phyloP scores from a whole-genome alignment of 1,139 yeast genomes.

The Ogataea hybrid region DNA sequence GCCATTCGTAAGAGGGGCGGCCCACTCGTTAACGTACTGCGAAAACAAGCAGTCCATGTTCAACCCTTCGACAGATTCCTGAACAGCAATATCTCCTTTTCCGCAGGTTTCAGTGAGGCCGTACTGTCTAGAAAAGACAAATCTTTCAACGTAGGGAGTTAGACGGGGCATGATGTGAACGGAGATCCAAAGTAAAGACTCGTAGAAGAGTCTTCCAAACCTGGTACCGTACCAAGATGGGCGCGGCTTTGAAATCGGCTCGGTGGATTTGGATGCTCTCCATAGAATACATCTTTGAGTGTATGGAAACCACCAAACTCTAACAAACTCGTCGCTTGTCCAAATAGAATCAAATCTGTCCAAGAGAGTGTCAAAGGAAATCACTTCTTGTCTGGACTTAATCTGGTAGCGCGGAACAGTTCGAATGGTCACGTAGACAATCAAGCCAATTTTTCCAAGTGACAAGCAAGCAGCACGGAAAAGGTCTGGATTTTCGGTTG shows the following conservation, averaged over 20 bases:
- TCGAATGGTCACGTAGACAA: slow-evolving; percentile 84
- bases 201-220: slow-evolving; percentile 76
- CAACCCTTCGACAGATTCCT: slow-evolving; percentile 79
- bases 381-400: slow-evolving; percentile 77
- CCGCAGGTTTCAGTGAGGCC: slow-evolving; percentile 73
- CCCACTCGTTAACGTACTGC: slow-evolving; percentile 97
- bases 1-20: slow-evolving; percentile 79
- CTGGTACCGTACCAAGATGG: slow-evolving; percentile 84
- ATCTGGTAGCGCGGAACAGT: slow-evolving; percentile 82
- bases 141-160: slow-evolving; percentile 81
- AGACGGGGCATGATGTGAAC: slow-evolving; percentile 69
- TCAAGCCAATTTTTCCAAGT: slow-evolving; percentile 88
- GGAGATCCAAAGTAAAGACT: slow-evolving; percentile 73
- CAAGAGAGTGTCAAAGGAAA: slow-evolving; percentile 69
- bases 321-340: slow-evolving; percentile 86
- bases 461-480: slow-evolving; percentile 87
- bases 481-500: slow-evolving; percentile 61
- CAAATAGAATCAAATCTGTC: slow-evolving; percentile 71
- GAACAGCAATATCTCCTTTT: slow-evolving; percentile 66
- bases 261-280: slow-evolving; percentile 76
- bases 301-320: slow-evolving; percentile 99
- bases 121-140: slow-evolving; percentile 82
- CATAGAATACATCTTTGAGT: slow-evolving; percentile 81
- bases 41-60: slow-evolving; percentile 95
- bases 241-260: slow-evolving; percentile 64